These are phyloP conservation scores for Mycena galericulata DNA, from an alignment of 768 basidiomycete genomes.

Conservation along the genomic window DNA sequence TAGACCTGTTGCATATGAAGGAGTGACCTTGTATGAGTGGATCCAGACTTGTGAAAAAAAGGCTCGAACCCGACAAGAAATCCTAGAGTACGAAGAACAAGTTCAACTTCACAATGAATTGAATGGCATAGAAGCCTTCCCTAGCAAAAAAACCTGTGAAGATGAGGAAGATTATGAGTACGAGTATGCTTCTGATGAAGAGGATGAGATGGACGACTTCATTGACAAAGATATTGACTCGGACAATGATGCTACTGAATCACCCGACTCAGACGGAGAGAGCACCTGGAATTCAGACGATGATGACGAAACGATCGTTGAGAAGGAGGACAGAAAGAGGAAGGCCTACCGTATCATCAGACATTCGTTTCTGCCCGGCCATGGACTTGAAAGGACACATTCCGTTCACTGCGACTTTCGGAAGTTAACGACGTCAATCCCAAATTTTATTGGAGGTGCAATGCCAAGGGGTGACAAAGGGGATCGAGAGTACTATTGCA, in stretches of 20 bases:
- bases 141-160: neutral
- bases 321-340: neutral
- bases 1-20: neutral
- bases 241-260: too few relatives aligned
- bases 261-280: too few relatives aligned
- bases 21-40: slow-evolving; percentile 1
- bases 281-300: neutral
- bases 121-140: neutral
- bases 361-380: slow-evolving; percentile 4
- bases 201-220: neutral
- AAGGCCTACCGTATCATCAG: neutral
- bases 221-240: neutral
- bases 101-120: neutral
- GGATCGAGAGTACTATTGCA: slow-evolving; percentile 47
- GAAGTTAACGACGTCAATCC: slow-evolving; percentile 29
- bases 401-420: neutral
- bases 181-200: neutral
- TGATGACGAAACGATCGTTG: neutral
- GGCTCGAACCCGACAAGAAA: neutral
- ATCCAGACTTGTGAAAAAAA: neutral
- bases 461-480: slow-evolving; percentile 43
- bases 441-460: slow-evolving; percentile 42
- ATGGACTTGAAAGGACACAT: slow-evolving; percentile 7
- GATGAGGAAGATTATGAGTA: neutral
- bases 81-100: neutral